phyloP scores from a whole-genome alignment of 148 eudicot species.

The Selenicereus undatus region DNA sequence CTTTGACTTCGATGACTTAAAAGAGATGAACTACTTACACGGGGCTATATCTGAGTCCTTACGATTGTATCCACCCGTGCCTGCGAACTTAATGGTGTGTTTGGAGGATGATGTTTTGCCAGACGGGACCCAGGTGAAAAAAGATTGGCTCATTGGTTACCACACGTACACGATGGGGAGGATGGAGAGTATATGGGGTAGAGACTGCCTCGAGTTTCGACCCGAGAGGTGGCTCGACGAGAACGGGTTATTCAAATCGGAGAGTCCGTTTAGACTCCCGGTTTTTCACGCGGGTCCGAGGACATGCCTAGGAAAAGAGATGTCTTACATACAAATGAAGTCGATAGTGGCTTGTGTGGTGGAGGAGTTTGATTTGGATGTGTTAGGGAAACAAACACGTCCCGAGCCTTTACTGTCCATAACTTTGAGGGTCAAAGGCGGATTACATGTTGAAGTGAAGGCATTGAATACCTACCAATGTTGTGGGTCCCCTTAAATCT shows the following conservation, averaged over 20 bases:
- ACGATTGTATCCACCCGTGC: constrained; percentile 65
- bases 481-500: too few species aligned
- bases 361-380: constrained; percentile 34
- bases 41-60: constrained; percentile 55
- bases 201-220: constrained; percentile 55
- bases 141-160: constrained; percentile 45
- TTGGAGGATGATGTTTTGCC: constrained; percentile 45
- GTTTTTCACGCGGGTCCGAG: constrained; percentile 38
- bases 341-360: constrained; percentile 35
- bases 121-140: constrained; percentile 46
- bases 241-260: constrained; percentile 39
- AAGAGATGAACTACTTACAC: constrained; percentile 57
- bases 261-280: constrained; percentile 45
- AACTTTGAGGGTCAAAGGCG: constrained; percentile 35
- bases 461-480: background rate
- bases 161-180: constrained; percentile 65
- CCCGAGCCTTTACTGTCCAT: constrained; percentile 30
- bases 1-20: constrained; percentile 39
- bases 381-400: constrained; percentile 22
- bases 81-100: constrained; percentile 50
- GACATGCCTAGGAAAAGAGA: constrained; percentile 36
- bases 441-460: constrained; percentile 34
- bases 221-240: constrained; percentile 64
- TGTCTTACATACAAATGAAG: constrained; percentile 42
- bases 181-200: constrained; percentile 68